Percentiles rank a stretch among this genome's conserved stretches.
These are phyloP conservation scores for Polytrichum formosum DNA, from an alignment of 225 moss, liverwort and hornwort species.

Conservation along the genomic window DNA sequence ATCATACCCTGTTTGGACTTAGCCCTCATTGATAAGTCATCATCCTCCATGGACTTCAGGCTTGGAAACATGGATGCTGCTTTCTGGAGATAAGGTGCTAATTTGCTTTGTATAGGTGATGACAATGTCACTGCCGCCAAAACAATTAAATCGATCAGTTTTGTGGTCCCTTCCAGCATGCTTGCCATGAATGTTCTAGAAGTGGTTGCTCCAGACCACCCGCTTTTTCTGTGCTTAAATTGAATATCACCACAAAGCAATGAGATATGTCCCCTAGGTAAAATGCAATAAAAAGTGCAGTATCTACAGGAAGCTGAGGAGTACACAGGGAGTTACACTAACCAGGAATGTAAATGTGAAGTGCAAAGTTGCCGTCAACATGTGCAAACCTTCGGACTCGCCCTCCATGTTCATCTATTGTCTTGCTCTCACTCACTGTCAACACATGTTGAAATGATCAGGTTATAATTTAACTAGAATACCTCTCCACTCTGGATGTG, in stretches of 20 bases:
- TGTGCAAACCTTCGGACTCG: constrained; percentile 86
- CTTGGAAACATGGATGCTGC: constrained; percentile 53
- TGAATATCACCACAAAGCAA: no score
- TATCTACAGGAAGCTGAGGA: no score
- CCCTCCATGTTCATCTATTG: constrained; percentile 44
- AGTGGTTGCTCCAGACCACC: no score
- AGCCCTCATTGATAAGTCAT: constrained; percentile 23
- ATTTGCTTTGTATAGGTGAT: constrained; percentile 45
- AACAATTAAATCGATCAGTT: neutral
- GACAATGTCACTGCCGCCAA: constrained; percentile 71
- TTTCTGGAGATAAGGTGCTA: constrained; percentile 49
- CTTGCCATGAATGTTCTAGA: no score
- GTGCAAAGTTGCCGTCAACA: constrained; percentile 83
- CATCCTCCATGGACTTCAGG: constrained; percentile 63
- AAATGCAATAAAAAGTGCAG: no score
- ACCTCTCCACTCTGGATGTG: neutral
- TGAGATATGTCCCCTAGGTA: no score
- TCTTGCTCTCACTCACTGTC: constrained; percentile 34
- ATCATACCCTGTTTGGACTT: constrained; percentile 20
- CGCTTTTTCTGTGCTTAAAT: no score
- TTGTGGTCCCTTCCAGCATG: no score
- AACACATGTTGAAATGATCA: constrained; percentile 1
- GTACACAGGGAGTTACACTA: neutral
- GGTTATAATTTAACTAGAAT: neutral
- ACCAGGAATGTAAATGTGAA: constrained; percentile 95